These are phyloP conservation scores for Cyberlindnera euphorbiiphila DNA, from an alignment of 805 yeast species.

Conservation along the genomic window DNA sequence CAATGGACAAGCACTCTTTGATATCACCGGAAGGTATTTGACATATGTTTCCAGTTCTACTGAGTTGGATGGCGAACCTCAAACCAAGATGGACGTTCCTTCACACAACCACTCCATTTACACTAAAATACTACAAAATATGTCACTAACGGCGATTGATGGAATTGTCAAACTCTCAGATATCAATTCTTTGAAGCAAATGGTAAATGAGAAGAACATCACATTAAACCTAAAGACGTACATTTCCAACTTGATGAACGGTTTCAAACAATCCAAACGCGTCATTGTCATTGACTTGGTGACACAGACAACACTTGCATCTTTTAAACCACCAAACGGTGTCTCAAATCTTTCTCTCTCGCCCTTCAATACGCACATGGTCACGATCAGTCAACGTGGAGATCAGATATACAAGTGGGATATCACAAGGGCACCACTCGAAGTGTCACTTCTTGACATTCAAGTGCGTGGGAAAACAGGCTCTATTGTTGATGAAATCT, in stretches of 20 bases:
- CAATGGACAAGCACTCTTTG: conserved; percentile 39
- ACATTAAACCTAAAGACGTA: conserved; percentile 14
- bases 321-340: conserved; percentile 59
- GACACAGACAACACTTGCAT: conserved; percentile 34
- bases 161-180: conserved; percentile 46
- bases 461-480: conserved; percentile 62
- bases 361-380: conserved; percentile 54
- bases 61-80: conserved; percentile 1
- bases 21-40: conserved; percentile 38
- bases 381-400: conserved; percentile 54
- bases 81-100: conserved; percentile 21
- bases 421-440: conserved; percentile 44
- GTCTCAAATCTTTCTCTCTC: conserved; percentile 57
- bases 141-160: conserved; percentile 53
- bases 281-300: conserved; percentile 47
- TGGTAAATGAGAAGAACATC: conserved; percentile 13
- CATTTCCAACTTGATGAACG: conserved; percentile 19
- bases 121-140: conserved; percentile 36
- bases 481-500: conserved; percentile 44
- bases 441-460: conserved; percentile 52
- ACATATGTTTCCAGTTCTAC: conserved; percentile 38
- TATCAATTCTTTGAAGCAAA: conserved; percentile 20
- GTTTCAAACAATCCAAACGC: conserved; percentile 25
- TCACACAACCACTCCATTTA: conserved; percentile 22
- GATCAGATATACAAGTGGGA: conserved; percentile 67